Base-by-base conservation (phyloP, 2,329 filamentous ascomycete genomes). In the Purpureocillium lavendulum region DNA sequence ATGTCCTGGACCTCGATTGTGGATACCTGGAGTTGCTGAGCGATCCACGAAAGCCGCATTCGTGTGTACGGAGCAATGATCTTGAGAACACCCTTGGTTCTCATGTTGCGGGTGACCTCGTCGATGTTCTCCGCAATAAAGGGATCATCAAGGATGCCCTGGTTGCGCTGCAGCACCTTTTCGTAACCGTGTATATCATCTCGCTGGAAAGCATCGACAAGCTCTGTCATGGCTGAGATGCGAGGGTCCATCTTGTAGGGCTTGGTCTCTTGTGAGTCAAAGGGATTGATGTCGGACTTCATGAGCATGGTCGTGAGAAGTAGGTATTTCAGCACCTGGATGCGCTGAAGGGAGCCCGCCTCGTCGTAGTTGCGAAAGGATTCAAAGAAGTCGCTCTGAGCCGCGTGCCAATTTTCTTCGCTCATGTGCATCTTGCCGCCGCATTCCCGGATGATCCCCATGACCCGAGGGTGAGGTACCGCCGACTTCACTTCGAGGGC, bases 361-460 rank as follows among this genome's bases (percentile, higher is more conserved):
- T 98, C 92, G 59, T 98, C 92, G 66, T 97, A 98, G 67, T 96
- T 97, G 41, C 89, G 85, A 70, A 98, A 98, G 1, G 90, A 94
- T 61, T 98, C 92, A 62, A 96, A 96, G 64, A 98, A 98, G 67
- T 97, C 92, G 52, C 82, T 90, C 64, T 97, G 89, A 1, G 92
- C 92, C 55, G 89, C 87, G 60, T 92, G 87, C 92, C 92, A 98
- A 60, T 97, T 97, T 67, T 97, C 92, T 71, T 98, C 92, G 61
- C 86, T 92, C 92, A 98, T 97, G 68, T 97, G 89, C 92, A 98
- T 98, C 71, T 98, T 98, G 52, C 92, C 92, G 54, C 92, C 92
- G 59, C 92, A 98, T 67, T 98, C 92, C 40, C 90, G 84, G 57
- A 98, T 98, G 60, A 98, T 90, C 38, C 92, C 92, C 87, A 97